A percentile compares a stretch with the other conserved stretches of the same genome.
Evolutionary conservation across 169 alveolate species (phyloP).

Genomic region (Babesia ovis): DNA sequence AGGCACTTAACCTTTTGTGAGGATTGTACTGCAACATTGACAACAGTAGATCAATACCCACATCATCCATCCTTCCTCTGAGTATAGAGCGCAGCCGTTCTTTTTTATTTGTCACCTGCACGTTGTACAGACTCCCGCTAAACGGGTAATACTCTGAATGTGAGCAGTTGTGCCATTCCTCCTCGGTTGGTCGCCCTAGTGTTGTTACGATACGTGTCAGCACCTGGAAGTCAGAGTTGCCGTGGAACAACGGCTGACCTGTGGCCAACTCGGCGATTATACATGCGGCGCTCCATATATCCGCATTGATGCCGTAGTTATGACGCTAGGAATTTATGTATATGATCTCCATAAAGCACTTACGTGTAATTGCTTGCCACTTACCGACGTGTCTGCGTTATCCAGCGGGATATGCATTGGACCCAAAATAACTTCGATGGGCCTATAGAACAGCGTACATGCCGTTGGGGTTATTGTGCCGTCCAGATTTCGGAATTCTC

Average conservation of each 20-base stretch:
- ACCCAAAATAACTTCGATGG: slow-evolving; percentile 80
- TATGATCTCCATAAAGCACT: not conserved
- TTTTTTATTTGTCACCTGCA: slow-evolving; percentile 60
- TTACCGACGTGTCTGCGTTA: not conserved
- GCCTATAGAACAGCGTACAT: slow-evolving; percentile 86
- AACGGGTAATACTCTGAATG: slow-evolving; percentile 77
- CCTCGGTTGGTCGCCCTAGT: slow-evolving; percentile 84
- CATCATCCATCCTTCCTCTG: slow-evolving; percentile 71
- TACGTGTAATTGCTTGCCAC: slow-evolving; percentile 13
- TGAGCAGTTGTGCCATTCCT: slow-evolving; percentile 82
- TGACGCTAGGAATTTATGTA: slow-evolving; percentile 27
- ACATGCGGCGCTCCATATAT: slow-evolving; percentile 88
- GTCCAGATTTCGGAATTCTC: slow-evolving; percentile 80
- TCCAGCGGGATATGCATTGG: slow-evolving; percentile 11
- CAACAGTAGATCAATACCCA: slow-evolving; percentile 87
- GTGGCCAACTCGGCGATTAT: slow-evolving; percentile 85
- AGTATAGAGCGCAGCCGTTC: slow-evolving; percentile 71
- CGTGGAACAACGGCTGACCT: slow-evolving; percentile 86
- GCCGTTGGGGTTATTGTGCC: slow-evolving; percentile 88
- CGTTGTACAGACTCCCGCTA: slow-evolving; percentile 71
- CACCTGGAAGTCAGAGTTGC: slow-evolving; percentile 84
- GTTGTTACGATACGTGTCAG: slow-evolving; percentile 79
- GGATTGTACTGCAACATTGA: slow-evolving; percentile 92
- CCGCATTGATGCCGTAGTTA: slow-evolving; percentile 82
- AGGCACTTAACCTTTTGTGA: slow-evolving; percentile 91